Conservation (phyloP, 345 rosid species). For the Sonneratia alba region DNA sequence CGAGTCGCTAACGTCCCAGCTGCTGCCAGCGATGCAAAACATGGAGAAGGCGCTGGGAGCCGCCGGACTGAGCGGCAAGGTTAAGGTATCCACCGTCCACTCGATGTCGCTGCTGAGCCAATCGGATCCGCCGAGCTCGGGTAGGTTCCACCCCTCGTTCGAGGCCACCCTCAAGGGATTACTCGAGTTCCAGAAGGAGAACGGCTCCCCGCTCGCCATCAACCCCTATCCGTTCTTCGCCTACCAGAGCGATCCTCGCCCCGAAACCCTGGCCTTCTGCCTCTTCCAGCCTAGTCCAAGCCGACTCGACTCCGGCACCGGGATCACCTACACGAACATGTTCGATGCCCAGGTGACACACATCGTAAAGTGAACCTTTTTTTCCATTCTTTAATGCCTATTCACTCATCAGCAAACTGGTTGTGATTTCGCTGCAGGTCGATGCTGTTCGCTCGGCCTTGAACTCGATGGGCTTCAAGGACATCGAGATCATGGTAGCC, state of each 20-base stretch:
- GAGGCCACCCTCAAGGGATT: constrained; percentile 50
- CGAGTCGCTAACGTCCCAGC: constrained; percentile 54
- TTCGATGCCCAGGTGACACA: constrained; percentile 83
- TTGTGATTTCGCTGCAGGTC: constrained; percentile 1
- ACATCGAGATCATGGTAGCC: constrained; percentile 9
- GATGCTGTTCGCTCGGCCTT: constrained; percentile 11
- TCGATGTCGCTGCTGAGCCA: constrained; percentile 71
- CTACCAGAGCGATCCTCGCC: constrained; percentile 76
- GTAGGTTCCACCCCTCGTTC: constrained; percentile 44
- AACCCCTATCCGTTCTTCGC: constrained; percentile 95
- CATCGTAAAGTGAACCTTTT: not conserved
- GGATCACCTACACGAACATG: constrained; percentile 91
- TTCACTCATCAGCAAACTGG: not conserved
- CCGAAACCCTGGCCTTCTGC: constrained; percentile 83
- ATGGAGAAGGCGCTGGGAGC: constrained; percentile 60
- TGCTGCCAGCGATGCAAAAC: constrained; percentile 81
- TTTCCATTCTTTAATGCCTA: too few species aligned
- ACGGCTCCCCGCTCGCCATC: constrained; percentile 66
- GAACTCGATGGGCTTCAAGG: constrained; percentile 5
- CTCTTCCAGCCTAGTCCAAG: constrained; percentile 88
- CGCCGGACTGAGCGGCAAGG: constrained; percentile 61
- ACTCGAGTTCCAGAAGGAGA: constrained; percentile 60
- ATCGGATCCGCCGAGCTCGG: constrained; percentile 89
- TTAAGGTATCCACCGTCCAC: constrained; percentile 88
- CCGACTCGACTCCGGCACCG: constrained; percentile 62